Evolutionary conservation across 805 yeast species (phyloP), one percentile per base, ranked within the genome.

Genomic region (Zygoascus ofunaensis): DNA sequence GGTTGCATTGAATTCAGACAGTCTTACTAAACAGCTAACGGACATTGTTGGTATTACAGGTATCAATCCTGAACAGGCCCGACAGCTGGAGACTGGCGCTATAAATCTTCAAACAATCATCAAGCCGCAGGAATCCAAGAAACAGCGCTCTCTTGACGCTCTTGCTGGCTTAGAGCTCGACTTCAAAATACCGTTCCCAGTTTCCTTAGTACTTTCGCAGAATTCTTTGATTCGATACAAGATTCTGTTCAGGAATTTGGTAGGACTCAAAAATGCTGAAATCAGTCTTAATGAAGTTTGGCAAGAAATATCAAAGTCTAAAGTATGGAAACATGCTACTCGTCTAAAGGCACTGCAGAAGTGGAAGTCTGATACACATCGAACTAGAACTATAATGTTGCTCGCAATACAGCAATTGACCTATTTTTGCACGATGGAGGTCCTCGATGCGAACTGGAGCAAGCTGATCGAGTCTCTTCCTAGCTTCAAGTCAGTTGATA

Each of bases 171-270:
- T 68, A 28, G 65, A 65, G 48, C 55, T 69, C 20, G 68, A 66
- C 37, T 61, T 65, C 46, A 49, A 49, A 32, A 58, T 89, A 19
- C 96, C 97, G 2, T 92, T 86, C 58, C 99, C 99, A 0, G 63
- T 87, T 40, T 87, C 87, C 55, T 68, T 90, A 21, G 69, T 92
- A 1, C 65, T 87, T 1, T 77, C 83, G 15, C 74, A 79, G 44
- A 81, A 87, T 14, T 77, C 80, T 21, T 66, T 86, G 15, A 72
- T 79, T 40, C 86, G 92, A 50, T 87, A 82, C 57, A 95, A 90
- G 59, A 66, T 86, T 30, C 65, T 87, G 39, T 86, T 84, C 54
- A 74, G 96, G 50, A 79, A 84, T 50, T 66, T 83, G 33, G 61
- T 80, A 34, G 71, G 78, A 26, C 57, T 86, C n/a, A 79, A 79